These are phyloP conservation scores for Penicillium janthinellum DNA, from an alignment of 2,329 filamentous ascomycete genomes.

Conservation along the genomic window DNA sequence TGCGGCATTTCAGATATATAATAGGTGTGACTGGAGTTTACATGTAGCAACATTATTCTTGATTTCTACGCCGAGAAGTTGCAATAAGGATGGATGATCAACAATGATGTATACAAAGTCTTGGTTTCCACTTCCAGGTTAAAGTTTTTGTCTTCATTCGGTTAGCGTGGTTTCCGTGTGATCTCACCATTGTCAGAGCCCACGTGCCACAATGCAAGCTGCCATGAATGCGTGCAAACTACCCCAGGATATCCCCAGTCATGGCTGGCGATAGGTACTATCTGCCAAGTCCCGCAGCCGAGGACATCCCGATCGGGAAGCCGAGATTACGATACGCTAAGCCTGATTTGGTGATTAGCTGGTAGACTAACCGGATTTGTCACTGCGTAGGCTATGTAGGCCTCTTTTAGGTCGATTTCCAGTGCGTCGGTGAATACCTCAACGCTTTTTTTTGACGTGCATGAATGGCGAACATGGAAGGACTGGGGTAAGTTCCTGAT, in stretches of 20 bases:
- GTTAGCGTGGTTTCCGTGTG: too few species aligned
- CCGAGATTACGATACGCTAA: conserved; percentile 5
- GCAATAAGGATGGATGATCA: too few species aligned
- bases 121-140: too few species aligned
- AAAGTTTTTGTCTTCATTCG: too few species aligned
- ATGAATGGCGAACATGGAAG: neutral
- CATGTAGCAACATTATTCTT: too few species aligned
- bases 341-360: neutral
- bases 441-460: neutral
- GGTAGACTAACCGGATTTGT: conserved; percentile 5
- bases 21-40: too few species aligned
- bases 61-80: too few species aligned
- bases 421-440: neutral
- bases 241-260: neutral
- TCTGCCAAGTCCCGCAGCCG: neutral
- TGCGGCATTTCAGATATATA: too few species aligned
- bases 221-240: neutral
- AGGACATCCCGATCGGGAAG: conserved; percentile 1
- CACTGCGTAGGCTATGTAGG: conserved; percentile 3
- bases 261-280: neutral
- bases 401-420: neutral
- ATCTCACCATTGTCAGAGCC: too few species aligned
- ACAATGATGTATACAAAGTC: too few species aligned
- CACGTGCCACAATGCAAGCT: too few species aligned
- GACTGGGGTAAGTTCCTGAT: neutral